phyloP scores from a whole-genome alignment of 495 filamentous ascomycete genomes.

The Penicillium pulvis region DNA sequence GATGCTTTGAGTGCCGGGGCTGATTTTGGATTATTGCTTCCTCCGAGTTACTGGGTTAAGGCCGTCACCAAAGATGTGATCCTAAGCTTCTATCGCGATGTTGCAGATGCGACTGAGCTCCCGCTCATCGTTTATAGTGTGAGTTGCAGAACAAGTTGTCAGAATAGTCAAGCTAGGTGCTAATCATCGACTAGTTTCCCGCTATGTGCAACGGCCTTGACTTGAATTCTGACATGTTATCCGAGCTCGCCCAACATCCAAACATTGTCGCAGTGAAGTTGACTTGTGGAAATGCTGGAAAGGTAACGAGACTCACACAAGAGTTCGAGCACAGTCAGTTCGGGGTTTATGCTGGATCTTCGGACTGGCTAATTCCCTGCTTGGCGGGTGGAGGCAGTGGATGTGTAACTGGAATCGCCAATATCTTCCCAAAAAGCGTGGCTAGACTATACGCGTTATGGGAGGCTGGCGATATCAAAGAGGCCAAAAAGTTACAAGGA shows the following conservation, averaged over 20 bases:
- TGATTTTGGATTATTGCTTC: conserved; percentile 57
- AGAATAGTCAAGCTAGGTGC: neutral
- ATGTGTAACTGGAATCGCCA: conserved; percentile 66
- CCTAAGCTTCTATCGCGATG: conserved; percentile 56
- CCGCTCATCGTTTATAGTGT: conserved; percentile 63
- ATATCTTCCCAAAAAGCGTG: conserved; percentile 64
- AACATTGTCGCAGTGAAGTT: conserved; percentile 65
- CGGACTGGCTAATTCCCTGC: conserved; percentile 61
- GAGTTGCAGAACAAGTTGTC: neutral
- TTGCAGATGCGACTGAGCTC: conserved; percentile 49
- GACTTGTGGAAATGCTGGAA: conserved; percentile 66
- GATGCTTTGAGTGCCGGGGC: conserved; percentile 57
- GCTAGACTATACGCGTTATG: conserved; percentile 64
- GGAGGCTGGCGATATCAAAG: conserved; percentile 57
- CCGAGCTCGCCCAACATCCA: conserved; percentile 48
- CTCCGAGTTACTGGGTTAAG: conserved; percentile 60
- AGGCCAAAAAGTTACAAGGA: conserved; percentile 70
- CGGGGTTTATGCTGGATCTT: conserved; percentile 62
- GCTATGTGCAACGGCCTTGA: conserved; percentile 68
- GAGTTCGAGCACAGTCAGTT: conserved; percentile 55
- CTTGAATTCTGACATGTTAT: conserved; percentile 58
- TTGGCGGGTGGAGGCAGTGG: conserved; percentile 55
- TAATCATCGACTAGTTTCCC: conserved; percentile 50
- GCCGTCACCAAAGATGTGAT: conserved; percentile 57
- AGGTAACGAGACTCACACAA: conserved; percentile 53